Evolutionary conservation across 352 stramenopile genomes (phyloP).

Genomic region (Elongisporangium undulatum): DNA sequence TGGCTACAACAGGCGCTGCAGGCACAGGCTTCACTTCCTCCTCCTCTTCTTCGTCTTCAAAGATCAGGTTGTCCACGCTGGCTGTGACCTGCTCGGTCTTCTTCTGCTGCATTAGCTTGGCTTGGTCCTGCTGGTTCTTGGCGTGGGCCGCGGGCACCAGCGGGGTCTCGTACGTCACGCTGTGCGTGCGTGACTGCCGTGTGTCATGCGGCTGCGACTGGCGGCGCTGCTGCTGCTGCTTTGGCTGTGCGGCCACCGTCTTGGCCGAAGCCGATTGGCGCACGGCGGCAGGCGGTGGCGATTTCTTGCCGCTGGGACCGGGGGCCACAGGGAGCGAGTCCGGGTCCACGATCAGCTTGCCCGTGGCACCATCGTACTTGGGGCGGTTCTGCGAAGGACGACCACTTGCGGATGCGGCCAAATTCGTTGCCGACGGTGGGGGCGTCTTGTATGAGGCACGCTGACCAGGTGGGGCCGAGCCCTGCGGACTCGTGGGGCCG

Average conservation of each 20-base stretch:
- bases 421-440: background rate
- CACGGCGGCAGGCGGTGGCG: slow-evolving; percentile 16
- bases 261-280: slow-evolving; percentile 26
- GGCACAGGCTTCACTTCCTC: slow-evolving; percentile 5
- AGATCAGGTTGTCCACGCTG: slow-evolving; percentile 43
- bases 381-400: background rate
- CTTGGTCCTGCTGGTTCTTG: slow-evolving; percentile 12
- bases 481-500: slow-evolving; percentile 51
- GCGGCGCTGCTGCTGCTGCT: slow-evolving; percentile 1
- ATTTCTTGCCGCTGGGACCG: slow-evolving; percentile 7
- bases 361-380: background rate
- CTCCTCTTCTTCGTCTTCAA: slow-evolving; percentile 32
- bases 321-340: background rate
- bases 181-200: background rate
- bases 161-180: background rate
- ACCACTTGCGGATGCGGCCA: background rate
- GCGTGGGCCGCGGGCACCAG: background rate
- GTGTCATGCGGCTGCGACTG: slow-evolving; percentile 1
- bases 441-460: background rate
- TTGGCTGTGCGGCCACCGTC: background rate
- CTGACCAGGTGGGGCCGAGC: slow-evolving; percentile 17
- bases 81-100: slow-evolving; percentile 30
- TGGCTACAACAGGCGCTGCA: background rate
- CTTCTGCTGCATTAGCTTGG: slow-evolving; percentile 10
- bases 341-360: background rate